Evolutionary conservation across 768 basidiomycete genomes (phyloP), one percentile per base, ranked within the genome.

Genomic region (Cystofilobasidium ferigula): DNA sequence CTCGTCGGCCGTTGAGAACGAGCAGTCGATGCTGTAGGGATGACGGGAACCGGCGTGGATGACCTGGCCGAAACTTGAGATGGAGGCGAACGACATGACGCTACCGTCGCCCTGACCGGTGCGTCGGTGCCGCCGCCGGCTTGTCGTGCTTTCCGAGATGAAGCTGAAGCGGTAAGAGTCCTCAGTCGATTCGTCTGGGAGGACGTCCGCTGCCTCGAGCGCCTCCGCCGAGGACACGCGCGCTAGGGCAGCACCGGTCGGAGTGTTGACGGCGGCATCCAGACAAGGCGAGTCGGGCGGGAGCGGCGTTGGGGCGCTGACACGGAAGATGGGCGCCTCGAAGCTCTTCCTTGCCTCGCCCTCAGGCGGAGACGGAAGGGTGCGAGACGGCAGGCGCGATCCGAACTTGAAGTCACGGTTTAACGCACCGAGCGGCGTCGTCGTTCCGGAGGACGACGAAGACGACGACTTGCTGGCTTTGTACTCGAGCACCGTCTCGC

Each of bases 371-470:
- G 51, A 24, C 13, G 51, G 13, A 2, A 24, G 35, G 4, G 51
- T 36, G 35, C 8, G 24, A n/a, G 58, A 59, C 22, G 58, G 58
- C 16, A 40, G 48, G 7, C 48, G 53, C 6, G 38, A 51, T 16
- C 62, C 62, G 28, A 63, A 43, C 53, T 43, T 63, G 51, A 63
- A 63, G 28, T 63, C 51, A 14, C 62, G 62, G 22, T 54, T 63
- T 51, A 63, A 35, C 24, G 48, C 62, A 8, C 53, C 53, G 51
- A 63, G 36, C n/a, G 51, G 62, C 20, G 62, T 51, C 18, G 62
- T 56, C 13, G 6, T 8, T 26, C 51, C 51, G 28, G 51, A n/a
- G n/a, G n/a, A 54, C 10, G 51, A 54, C 30, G 45, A 8, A 34
- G 61, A 38, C 62, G 51, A 63, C 9, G 51, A 28, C 51, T 53